These are phyloP conservation scores for Nephelium lappaceum DNA, from an alignment of 345 rosid species.

Conservation along the genomic window DNA sequence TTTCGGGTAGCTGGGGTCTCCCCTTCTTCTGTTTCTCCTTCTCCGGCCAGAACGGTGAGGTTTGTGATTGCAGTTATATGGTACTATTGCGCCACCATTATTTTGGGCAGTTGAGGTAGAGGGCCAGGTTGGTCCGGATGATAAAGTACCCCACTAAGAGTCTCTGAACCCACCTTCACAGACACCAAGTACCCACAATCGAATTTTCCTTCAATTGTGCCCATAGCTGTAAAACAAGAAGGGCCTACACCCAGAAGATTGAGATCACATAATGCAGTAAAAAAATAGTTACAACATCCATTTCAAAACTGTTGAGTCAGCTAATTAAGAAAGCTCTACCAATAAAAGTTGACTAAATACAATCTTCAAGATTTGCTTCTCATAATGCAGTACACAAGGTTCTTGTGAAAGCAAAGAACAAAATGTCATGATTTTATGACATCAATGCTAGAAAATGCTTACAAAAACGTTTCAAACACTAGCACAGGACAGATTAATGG, in stretches of 20 bases:
- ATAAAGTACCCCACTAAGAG: slow-evolving; percentile 80
- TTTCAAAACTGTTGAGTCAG: no score
- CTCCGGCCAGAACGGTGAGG: slow-evolving; percentile 28
- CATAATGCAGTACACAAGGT: background rate
- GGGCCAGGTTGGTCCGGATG: slow-evolving; percentile 52
- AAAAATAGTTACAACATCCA: background rate
- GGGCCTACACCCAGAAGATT: slow-evolving; percentile 24
- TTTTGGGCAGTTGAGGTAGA: slow-evolving; percentile 13
- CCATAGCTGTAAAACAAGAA: slow-evolving; percentile 49
- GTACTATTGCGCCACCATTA: slow-evolving; percentile 38
- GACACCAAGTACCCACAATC: slow-evolving; percentile 87
- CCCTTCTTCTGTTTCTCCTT: slow-evolving; percentile 63
- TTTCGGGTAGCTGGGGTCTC: slow-evolving; percentile 86
- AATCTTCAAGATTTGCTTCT: background rate
- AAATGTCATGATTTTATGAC: no score
- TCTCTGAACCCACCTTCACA: slow-evolving; percentile 74
- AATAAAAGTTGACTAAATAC: background rate
- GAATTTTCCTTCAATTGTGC: slow-evolving; percentile 85
- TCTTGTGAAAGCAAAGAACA: background rate
- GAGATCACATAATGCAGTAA: background rate
- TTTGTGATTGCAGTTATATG: slow-evolving; percentile 24
- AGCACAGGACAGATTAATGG: no score
- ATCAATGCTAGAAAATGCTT: no score
- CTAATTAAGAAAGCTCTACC: no score
- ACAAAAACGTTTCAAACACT: no score